A percentile compares a stretch with the other conserved stretches of the same genome.
These are phyloP conservation scores for Gloeopeniophorella convolvens DNA, from an alignment of 768 basidiomycete species.

Conservation along the genomic window DNA sequence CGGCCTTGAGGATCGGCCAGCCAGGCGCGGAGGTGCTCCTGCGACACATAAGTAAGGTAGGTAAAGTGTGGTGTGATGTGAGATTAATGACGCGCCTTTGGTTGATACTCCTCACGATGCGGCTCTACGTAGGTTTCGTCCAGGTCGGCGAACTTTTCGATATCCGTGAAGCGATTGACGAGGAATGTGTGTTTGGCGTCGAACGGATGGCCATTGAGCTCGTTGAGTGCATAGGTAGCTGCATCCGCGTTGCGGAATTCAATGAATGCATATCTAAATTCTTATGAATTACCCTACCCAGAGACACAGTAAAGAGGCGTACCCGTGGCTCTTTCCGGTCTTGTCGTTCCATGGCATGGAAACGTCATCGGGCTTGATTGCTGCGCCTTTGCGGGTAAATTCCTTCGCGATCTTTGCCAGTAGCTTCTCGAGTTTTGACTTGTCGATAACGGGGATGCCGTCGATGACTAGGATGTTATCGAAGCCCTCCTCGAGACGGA, in stretches of 20 bases:
- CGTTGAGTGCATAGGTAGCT: conserved; percentile 56
- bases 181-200: conserved; percentile 82
- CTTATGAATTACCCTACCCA: too few species aligned
- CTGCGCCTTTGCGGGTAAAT: conserved; percentile 73
- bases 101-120: conserved; percentile 59
- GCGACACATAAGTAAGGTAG: background rate
- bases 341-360: conserved; percentile 84
- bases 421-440: conserved; percentile 75
- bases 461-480: conserved; percentile 93
- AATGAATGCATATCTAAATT: conserved; percentile 77
- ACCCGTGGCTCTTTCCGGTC: conserved; percentile 91
- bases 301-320: conserved; percentile 24
- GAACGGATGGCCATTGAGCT: conserved; percentile 75
- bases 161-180: conserved; percentile 83
- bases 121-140: conserved; percentile 78
- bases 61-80: background rate
- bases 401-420: conserved; percentile 76
- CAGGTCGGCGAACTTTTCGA: conserved; percentile 73
- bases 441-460: conserved; percentile 86
- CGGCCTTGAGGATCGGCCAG: conserved; percentile 86
- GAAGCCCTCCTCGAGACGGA: conserved; percentile 77
- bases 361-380: conserved; percentile 71
- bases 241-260: conserved; percentile 69
- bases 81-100: conserved; percentile 49
- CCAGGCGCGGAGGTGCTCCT: conserved; percentile 97